A percentile compares a stretch with the other conserved stretches of the same genome.
Evolutionary conservation across 306 rosid genomes (phyloP).

Genomic region (Purshia tridentata): DNA sequence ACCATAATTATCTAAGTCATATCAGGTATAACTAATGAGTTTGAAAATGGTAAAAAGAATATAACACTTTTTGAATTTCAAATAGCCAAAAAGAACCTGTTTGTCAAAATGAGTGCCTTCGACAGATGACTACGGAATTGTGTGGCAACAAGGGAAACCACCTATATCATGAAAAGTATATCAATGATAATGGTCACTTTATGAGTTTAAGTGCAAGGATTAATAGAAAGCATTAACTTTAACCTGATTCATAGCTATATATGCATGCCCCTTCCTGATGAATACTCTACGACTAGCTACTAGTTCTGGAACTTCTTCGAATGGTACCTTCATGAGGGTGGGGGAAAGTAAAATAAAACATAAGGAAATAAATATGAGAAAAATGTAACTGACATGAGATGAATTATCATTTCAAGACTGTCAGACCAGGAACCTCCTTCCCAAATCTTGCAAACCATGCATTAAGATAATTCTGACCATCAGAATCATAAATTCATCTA

Average conservation of each 20-base stretch:
- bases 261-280: slow-evolving; percentile 77
- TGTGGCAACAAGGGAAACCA: slow-evolving; percentile 74
- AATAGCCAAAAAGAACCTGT: slow-evolving; percentile 56
- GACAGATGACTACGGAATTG: slow-evolving; percentile 83
- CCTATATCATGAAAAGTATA: slow-evolving; percentile 35
- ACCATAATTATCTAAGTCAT: not conserved
- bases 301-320: slow-evolving; percentile 96
- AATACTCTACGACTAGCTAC: slow-evolving; percentile 82
- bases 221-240: slow-evolving; percentile 21
- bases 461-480: slow-evolving; percentile 7
- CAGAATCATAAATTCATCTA: not conserved
- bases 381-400: slow-evolving; percentile 9
- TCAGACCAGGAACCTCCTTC: slow-evolving; percentile 4
- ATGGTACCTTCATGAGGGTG: slow-evolving; percentile 66
- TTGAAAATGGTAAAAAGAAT: not conserved
- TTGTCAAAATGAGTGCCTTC: slow-evolving; percentile 73
- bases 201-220: slow-evolving; percentile 4
- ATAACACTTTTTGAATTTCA: slow-evolving; percentile 8
- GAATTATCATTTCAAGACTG: not conserved
- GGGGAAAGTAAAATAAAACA: slow-evolving; percentile 9
- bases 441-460: slow-evolving; percentile 3
- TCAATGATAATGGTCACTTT: slow-evolving; percentile 13
- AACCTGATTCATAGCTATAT: slow-evolving; percentile 87
- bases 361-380: slow-evolving; percentile 12
- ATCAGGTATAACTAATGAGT: not conserved